These are phyloP conservation scores for Tubosaeta brunneosetosa DNA, from an alignment of 768 basidiomycete genomes.

Conservation along the genomic window DNA sequence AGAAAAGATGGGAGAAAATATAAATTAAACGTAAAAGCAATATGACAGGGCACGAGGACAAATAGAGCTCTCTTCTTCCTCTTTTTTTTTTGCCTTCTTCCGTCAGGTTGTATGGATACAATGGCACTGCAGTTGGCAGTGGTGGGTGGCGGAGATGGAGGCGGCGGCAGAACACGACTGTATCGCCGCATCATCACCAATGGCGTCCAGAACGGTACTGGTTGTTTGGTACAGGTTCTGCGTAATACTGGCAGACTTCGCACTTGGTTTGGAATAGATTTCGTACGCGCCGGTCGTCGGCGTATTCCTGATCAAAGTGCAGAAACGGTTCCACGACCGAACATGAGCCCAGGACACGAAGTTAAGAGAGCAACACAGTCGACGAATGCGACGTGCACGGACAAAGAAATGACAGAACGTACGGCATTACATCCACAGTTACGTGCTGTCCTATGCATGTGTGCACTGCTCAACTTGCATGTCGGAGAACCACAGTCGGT, in stretches of 20 bases:
- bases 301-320: conserved; percentile 26
- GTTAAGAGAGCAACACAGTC: not conserved
- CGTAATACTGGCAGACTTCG: conserved; percentile 45
- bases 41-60: not conserved
- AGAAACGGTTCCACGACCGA: not conserved
- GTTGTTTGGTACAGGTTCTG: conserved; percentile 31
- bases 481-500: conserved; percentile 48
- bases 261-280: conserved; percentile 66
- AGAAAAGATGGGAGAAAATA: not conserved
- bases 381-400: not conserved
- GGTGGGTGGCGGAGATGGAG: conserved; percentile 1
- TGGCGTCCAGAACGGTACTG: conserved; percentile 25
- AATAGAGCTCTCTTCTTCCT: not conserved
- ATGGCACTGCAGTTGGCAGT: not conserved
- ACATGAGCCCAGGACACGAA: not conserved
- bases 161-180: not conserved
- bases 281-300: conserved; percentile 51
- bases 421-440: conserved; percentile 54
- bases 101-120: not conserved
- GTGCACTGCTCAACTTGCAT: conserved; percentile 53
- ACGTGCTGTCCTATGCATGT: conserved; percentile 54
- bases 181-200: conserved; percentile 13
- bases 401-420: conserved; percentile 1
- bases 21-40: not conserved
- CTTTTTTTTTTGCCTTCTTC: not conserved